Evolutionary conservation across 2,329 filamentous ascomycete species (phyloP), one percentile per base, ranked within the genome.

Genomic region (Venturia carpophila): DNA sequence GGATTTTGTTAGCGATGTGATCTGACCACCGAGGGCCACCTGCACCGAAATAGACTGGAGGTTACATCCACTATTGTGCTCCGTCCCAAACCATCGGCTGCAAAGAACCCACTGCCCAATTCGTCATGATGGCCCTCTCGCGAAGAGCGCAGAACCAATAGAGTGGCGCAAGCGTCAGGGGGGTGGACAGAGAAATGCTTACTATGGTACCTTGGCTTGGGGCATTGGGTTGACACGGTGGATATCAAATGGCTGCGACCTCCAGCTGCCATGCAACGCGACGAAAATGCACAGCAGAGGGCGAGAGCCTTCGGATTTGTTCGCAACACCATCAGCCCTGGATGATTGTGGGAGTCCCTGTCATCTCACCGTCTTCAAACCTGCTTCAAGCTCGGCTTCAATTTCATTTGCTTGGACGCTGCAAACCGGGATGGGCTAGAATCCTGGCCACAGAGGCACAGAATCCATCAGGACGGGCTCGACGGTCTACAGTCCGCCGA

Each of bases 301-400:
- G 5, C 15, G 42, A 19, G 42, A 45, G 42, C 15, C 42, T 15
- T 11, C 39, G 39, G 9, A 42, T 34, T 6, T 34, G 30, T 3
- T 6, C 9, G 45, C 45, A 19, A 47, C 2, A 19, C 6, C 30
- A 34, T 3, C 6, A 34, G 30, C 30, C 30, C 30, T 6, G 30
- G 6, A 34, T 34, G 30, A 6, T 6, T 9, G 19, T 21, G 45
- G 15, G 10, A 47, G 45, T 47, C 45, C 21, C 19, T 49, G 21
- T 49, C 27, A 49, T 49, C 52, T 56, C 17, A 21, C 15, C 21
- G 7, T 37, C 5, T 37, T n/a, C 3, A 21, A 58, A 58, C 52
- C 52, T 37, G 52, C 47, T 52, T 21, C 47, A 27, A 27, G 52
- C 52, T 37, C 52, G 52, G 52, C 52, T 19, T 58, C 52, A 58